phyloP scores from a whole-genome alignment of 495 filamentous ascomycete species.

The Lineolata rhizophorae region DNA sequence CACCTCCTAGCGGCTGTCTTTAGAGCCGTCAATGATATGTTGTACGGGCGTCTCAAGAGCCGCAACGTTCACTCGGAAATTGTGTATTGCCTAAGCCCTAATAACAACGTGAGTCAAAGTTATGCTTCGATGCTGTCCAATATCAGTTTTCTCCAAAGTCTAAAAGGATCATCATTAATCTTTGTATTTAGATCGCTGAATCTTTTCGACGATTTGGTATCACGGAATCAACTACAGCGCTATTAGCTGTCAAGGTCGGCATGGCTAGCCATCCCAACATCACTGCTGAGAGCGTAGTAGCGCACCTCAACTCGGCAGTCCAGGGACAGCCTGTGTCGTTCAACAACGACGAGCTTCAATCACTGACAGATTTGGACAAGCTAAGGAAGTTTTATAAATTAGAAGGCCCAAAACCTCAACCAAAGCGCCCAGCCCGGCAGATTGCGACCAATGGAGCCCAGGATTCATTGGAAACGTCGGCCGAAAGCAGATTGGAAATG shows the following conservation, averaged over 20 bases:
- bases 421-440: constrained; percentile 10
- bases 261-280: constrained; percentile 5
- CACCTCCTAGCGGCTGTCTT: constrained; percentile 63
- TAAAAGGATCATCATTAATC: constrained; percentile 5
- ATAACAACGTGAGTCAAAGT: constrained; percentile 51
- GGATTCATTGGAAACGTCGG: not conserved
- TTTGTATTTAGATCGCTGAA: constrained; percentile 62
- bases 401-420: no score
- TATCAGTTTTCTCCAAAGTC: not conserved
- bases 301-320: constrained; percentile 39
- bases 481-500: constrained; percentile 10
- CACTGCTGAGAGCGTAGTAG: constrained; percentile 22
- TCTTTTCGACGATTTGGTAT: constrained; percentile 79
- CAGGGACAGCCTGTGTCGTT: constrained; percentile 39
- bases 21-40: constrained; percentile 45
- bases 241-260: constrained; percentile 58
- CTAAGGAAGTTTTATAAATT: constrained; percentile 74
- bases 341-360: constrained; percentile 34
- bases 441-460: not conserved
- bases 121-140: not conserved
- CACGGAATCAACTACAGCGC: constrained; percentile 35
- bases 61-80: constrained; percentile 86
- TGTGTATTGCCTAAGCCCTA: constrained; percentile 59
- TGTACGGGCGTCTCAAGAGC: constrained; percentile 41
- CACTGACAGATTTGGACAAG: constrained; percentile 38